Evolutionary conservation across 1,284 basidiomycete genomes (phyloP).

Genomic region (Mycosarcoma mackinlayi): DNA sequence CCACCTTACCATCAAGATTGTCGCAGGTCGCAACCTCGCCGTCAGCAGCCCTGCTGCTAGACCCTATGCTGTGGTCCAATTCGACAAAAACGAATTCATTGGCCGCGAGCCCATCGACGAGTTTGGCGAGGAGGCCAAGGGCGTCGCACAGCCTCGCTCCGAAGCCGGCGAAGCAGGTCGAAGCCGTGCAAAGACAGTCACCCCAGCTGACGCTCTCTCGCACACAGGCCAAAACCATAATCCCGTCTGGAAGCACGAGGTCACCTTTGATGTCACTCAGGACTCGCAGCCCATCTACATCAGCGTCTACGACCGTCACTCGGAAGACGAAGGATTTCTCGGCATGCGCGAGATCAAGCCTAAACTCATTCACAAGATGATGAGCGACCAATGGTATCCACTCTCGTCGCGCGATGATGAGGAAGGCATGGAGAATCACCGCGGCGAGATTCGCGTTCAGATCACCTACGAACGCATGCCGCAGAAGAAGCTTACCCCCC

Average conservation of each 20-base stretch:
- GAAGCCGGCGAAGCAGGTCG: slow-evolving; percentile 75
- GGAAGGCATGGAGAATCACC: slow-evolving; percentile 33
- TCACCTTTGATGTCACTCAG: slow-evolving; percentile 90
- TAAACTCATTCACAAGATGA: slow-evolving; percentile 86
- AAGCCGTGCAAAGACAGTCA: slow-evolving; percentile 66
- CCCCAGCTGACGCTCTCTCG: slow-evolving; percentile 42
- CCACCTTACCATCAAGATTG: slow-evolving; percentile 93
- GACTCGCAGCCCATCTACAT: slow-evolving; percentile 85
- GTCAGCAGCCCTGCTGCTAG: slow-evolving; percentile 71
- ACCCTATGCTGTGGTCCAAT: slow-evolving; percentile 96
- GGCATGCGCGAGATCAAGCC: slow-evolving; percentile 93
- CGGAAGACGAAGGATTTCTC: slow-evolving; percentile 85
- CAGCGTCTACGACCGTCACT: slow-evolving; percentile 90
- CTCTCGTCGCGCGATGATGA: slow-evolving; percentile 70
- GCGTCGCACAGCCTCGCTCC: slow-evolving; percentile 76
- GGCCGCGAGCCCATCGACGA: slow-evolving; percentile 87
- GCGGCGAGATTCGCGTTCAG: slow-evolving; percentile 92
- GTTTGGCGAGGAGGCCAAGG: slow-evolving; percentile 85
- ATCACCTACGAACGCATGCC: slow-evolving; percentile 80
- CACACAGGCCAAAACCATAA: slow-evolving; percentile 74
- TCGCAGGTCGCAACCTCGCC: slow-evolving; percentile 85
- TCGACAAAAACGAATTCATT: slow-evolving; percentile 99
- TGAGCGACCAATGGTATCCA: slow-evolving; percentile 98
- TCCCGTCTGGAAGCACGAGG: slow-evolving; percentile 98
- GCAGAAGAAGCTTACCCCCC: slow-evolving; percentile 66